Conservation (phyloP, 768 basidiomycete species). For the Hydnum rufescens region DNA sequence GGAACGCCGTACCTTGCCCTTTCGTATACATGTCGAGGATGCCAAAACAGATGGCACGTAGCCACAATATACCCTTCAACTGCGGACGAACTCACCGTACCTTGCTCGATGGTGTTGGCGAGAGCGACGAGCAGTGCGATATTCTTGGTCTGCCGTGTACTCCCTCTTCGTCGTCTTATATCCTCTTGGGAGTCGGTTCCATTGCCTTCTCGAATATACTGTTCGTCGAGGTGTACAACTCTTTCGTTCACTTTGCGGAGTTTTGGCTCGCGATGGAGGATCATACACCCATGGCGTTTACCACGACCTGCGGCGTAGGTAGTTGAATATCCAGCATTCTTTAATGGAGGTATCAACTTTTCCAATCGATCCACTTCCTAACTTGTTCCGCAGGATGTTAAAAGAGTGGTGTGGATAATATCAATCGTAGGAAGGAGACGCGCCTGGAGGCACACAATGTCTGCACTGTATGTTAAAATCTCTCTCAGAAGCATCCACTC, state of each 20-base stretch:
- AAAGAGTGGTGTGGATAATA: slow-evolving; percentile 1
- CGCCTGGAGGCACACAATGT: slow-evolving; percentile 78
- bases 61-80: slow-evolving; percentile 40
- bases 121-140: slow-evolving; percentile 61
- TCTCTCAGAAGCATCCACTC: slow-evolving; percentile 61
- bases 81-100: not conserved
- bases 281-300: slow-evolving; percentile 75
- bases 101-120: slow-evolving; percentile 21
- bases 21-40: slow-evolving; percentile 76
- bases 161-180: slow-evolving; percentile 25
- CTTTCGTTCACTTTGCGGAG: slow-evolving; percentile 30
- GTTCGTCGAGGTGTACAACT: slow-evolving; percentile 49
- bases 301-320: slow-evolving; percentile 46
- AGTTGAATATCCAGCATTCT: slow-evolving; percentile 40
- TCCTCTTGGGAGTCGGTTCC: not conserved
- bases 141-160: slow-evolving; percentile 57
- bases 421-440: slow-evolving; percentile 11
- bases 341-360: slow-evolving; percentile 46
- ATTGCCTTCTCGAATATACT: slow-evolving; percentile 24
- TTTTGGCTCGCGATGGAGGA: slow-evolving; percentile 40
- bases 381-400: not conserved
- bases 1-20: slow-evolving; percentile 34
- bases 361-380: slow-evolving; percentile 80
- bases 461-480: slow-evolving; percentile 48
- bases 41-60: slow-evolving; percentile 94